Conservation (phyloP, 179 eudicot genomes). For the Silene coronaria region DNA sequence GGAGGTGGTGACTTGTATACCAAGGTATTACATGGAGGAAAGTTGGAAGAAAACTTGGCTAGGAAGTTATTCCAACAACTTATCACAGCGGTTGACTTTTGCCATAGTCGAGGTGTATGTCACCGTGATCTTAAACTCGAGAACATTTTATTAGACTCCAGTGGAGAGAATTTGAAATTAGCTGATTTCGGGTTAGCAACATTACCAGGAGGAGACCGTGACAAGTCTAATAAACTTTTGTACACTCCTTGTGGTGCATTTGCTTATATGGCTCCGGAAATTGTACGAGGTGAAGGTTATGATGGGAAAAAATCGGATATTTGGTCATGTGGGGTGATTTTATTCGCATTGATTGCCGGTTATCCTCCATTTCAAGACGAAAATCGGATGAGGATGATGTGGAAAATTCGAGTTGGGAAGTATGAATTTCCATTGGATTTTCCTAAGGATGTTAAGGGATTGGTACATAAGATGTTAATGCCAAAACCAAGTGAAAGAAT, state of each 20-base stretch:
- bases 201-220: slow-evolving; percentile 22
- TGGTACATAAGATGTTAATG: slow-evolving; percentile 22
- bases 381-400: slow-evolving; percentile 25
- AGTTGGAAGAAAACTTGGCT: slow-evolving; percentile 28
- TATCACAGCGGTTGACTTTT: slow-evolving; percentile 36
- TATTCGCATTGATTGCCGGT: slow-evolving; percentile 24
- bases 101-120: slow-evolving; percentile 42
- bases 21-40: slow-evolving; percentile 23
- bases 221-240: slow-evolving; percentile 10
- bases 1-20: slow-evolving; percentile 42
- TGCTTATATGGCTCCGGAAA: slow-evolving; percentile 36
- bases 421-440: slow-evolving; percentile 22
- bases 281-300: slow-evolving; percentile 16
- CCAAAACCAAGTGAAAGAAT: slow-evolving; percentile 21
- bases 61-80: slow-evolving; percentile 43
- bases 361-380: slow-evolving; percentile 31
- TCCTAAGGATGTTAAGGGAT: slow-evolving; percentile 15
- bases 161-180: slow-evolving; percentile 27
- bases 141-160: slow-evolving; percentile 31
- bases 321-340: slow-evolving; percentile 41
- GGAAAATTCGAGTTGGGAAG: slow-evolving; percentile 23
- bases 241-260: slow-evolving; percentile 36
- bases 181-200: slow-evolving; percentile 44
- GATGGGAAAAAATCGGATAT: slow-evolving; percentile 29
- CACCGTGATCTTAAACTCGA: slow-evolving; percentile 44